Conservation (phyloP, 192 early-diverging fungal genomes). For the Coemansia sp. region DNA sequence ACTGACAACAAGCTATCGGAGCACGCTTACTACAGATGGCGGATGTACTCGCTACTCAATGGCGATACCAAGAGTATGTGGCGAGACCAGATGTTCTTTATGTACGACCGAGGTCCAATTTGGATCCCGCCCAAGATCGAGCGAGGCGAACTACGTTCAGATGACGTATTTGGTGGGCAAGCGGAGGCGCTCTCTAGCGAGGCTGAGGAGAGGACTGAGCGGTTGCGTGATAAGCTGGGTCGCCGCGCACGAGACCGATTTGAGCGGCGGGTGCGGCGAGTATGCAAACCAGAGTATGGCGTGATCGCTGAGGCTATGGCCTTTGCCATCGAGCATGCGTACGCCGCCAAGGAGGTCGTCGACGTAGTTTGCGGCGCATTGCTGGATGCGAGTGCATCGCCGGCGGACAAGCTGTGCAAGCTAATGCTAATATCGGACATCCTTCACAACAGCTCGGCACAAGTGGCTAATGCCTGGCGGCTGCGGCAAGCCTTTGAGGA, state of each 20-base stretch:
- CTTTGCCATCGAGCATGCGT: constrained; percentile 80
- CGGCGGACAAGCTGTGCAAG: constrained; percentile 66
- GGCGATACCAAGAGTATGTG: constrained; percentile 75
- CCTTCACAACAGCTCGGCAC: constrained; percentile 81
- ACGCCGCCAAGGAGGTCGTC: constrained; percentile 76
- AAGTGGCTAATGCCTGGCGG: constrained; percentile 86
- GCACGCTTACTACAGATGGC: constrained; percentile 92
- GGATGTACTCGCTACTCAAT: constrained; percentile 83
- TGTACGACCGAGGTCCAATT: constrained; percentile 78
- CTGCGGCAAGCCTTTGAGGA: constrained; percentile 69
- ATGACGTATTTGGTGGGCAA: background rate
- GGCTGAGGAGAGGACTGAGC: constrained; percentile 39
- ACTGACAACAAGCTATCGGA: constrained; percentile 70
- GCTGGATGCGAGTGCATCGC: constrained; percentile 55
- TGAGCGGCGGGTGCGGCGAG: constrained; percentile 20
- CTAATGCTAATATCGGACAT: constrained; percentile 89
- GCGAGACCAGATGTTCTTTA: constrained; percentile 78
- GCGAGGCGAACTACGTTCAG: background rate
- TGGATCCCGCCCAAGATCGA: constrained; percentile 85
- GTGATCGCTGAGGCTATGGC: constrained; percentile 78
- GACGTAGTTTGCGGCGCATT: constrained; percentile 66
- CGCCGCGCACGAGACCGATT: constrained; percentile 26
- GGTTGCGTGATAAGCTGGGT: constrained; percentile 18
- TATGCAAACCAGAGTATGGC: constrained; percentile 33
- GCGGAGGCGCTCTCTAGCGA: constrained; percentile 44